These are phyloP conservation scores for Pseudogymnoascus pannorum DNA, from an alignment of 2,329 filamentous ascomycete genomes.

Conservation along the genomic window DNA sequence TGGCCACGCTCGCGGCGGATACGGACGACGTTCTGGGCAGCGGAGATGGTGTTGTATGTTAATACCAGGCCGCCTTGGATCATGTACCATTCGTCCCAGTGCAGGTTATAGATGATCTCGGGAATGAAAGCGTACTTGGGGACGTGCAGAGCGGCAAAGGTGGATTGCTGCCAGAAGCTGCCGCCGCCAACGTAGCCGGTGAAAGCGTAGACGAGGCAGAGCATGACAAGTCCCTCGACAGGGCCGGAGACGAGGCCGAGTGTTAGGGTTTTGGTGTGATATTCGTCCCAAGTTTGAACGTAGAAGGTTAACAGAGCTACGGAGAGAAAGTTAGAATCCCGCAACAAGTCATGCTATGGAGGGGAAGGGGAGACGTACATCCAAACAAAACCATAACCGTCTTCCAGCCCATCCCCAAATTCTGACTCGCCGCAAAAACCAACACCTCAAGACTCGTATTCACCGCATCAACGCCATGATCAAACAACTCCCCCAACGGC, in stretches of 20 bases:
- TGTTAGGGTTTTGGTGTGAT: constrained; percentile 93
- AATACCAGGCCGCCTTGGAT: constrained; percentile 76
- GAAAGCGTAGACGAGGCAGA: constrained; percentile 72
- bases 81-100: constrained; percentile 91
- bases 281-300: constrained; percentile 98
- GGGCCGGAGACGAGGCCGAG: constrained; percentile 89
- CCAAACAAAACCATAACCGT: constrained; percentile 79
- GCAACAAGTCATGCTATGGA: background rate
- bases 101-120: constrained; percentile 63
- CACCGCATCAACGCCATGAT: constrained; percentile 93
- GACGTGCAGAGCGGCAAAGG: constrained; percentile 70
- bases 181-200: constrained; percentile 82
- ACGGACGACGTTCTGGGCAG: constrained; percentile 74
- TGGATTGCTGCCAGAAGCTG: constrained; percentile 84
- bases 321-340: constrained; percentile 13
- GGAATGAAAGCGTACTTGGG: constrained; percentile 59
- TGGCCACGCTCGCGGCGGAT: constrained; percentile 69
- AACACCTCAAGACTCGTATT: constrained; percentile 93
- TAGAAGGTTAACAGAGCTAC: constrained; percentile 95
- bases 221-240: constrained; percentile 84
- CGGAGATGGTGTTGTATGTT: constrained; percentile 58
- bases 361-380: constrained; percentile 42
- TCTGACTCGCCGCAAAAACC: constrained; percentile 86
- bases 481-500: constrained; percentile 90
- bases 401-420: constrained; percentile 86